These are phyloP conservation scores for Pisolithus sp. DNA, from an alignment of 768 basidiomycete species.

Conservation along the genomic window DNA sequence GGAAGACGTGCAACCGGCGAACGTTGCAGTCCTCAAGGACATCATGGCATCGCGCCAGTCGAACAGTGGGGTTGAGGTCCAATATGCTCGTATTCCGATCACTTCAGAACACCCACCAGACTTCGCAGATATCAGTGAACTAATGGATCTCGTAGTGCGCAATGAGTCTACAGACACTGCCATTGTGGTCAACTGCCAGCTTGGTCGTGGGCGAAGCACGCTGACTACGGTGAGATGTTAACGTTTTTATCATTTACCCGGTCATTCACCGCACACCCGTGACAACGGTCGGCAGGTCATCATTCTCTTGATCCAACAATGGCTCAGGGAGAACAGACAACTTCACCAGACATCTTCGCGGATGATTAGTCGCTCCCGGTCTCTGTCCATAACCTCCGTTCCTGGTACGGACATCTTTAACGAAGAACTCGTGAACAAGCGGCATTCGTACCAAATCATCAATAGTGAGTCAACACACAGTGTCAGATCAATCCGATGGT, in stretches of 20 bases:
- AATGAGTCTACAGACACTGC: slow-evolving; percentile 63
- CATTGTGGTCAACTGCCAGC: slow-evolving; percentile 92
- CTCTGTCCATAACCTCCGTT: slow-evolving; percentile 32
- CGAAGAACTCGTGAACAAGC: slow-evolving; percentile 26
- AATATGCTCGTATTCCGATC: slow-evolving; percentile 84
- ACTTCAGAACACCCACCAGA: slow-evolving; percentile 85
- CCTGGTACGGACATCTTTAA: slow-evolving; percentile 17
- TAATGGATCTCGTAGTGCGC: slow-evolving; percentile 73
- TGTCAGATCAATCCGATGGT: slow-evolving; percentile 1
- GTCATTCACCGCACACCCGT: neutral
- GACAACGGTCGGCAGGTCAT: slow-evolving; percentile 48
- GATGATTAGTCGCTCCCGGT: slow-evolving; percentile 33
- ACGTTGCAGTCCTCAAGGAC: slow-evolving; percentile 81
- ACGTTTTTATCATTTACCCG: neutral
- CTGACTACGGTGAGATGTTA: slow-evolving; percentile 62
- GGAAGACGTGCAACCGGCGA: slow-evolving; percentile 73
- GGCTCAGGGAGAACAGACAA: slow-evolving; percentile 48
- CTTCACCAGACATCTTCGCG: slow-evolving; percentile 28
- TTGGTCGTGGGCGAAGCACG: slow-evolving; percentile 89
- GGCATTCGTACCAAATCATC: slow-evolving; percentile 79
- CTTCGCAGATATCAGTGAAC: slow-evolving; percentile 63
- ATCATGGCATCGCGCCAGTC: slow-evolving; percentile 64
- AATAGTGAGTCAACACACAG: slow-evolving; percentile 57
- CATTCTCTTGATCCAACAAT: slow-evolving; percentile 75
- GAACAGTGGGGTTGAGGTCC: slow-evolving; percentile 50